Evolutionary conservation across 2,329 filamentous ascomycete species (phyloP).

Genomic region (Aplosporella prunicola): DNA sequence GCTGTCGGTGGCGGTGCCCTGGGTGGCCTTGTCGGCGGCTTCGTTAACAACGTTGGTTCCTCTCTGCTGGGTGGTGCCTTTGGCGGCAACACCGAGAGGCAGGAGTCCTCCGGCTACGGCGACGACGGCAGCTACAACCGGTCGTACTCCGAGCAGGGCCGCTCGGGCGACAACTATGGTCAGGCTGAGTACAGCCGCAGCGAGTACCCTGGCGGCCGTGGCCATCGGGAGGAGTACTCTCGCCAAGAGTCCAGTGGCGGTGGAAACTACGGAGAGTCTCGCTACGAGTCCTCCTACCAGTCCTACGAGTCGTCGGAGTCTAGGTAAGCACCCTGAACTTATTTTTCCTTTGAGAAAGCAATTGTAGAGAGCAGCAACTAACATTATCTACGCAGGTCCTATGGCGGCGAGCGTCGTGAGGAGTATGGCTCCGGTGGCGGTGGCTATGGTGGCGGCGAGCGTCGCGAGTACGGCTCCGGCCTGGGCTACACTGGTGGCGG

Average conservation of each 20-base stretch:
- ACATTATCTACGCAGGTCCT: no score
- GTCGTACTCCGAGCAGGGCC: constrained; percentile 53
- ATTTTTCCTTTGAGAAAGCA: neutral
- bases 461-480: constrained; percentile 3
- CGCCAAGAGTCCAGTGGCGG: constrained; percentile 47
- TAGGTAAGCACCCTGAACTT: constrained; percentile 19
- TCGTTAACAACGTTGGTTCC: constrained; percentile 50
- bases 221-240: constrained; percentile 49
- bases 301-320: constrained; percentile 32
- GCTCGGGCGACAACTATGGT: constrained; percentile 46
- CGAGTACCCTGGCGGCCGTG: constrained; percentile 45
- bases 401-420: constrained; percentile 5
- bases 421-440: constrained; percentile 4
- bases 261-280: constrained; percentile 46
- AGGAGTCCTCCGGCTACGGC: constrained; percentile 45
- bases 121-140: constrained; percentile 54
- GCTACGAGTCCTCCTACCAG: constrained; percentile 35
- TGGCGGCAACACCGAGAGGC: constrained; percentile 40
- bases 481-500: constrained; percentile 15
- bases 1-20: constrained; percentile 56
- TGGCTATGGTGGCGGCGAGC: constrained; percentile 9
- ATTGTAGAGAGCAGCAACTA: no score
- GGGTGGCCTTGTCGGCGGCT: constrained; percentile 60
- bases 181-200: constrained; percentile 53
- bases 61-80: constrained; percentile 57